These are phyloP conservation scores for Aspergillus mulundensis DNA, from an alignment of 495 filamentous ascomycete species.

Conservation along the genomic window DNA sequence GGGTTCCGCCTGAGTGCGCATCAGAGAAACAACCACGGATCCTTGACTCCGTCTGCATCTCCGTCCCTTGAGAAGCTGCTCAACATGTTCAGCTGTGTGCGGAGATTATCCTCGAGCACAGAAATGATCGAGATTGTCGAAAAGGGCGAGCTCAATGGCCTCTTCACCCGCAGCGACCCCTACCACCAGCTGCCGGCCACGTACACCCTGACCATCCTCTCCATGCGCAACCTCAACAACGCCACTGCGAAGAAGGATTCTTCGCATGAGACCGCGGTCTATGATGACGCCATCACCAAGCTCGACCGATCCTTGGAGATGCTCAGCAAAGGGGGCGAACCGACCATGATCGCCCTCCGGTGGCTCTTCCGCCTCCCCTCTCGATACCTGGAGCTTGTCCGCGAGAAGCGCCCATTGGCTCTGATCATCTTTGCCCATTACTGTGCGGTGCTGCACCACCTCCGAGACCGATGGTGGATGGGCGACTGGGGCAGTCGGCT, in stretches of 20 bases:
- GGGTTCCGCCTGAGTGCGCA: neutral
- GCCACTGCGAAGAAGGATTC: neutral
- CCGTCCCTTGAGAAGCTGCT: neutral
- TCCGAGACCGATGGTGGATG: conserved; percentile 7
- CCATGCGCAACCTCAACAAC: neutral
- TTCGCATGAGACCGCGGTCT: neutral
- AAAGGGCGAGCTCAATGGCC: neutral
- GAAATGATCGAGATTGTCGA: neutral
- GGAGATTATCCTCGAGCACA: neutral
- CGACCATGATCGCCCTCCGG: conserved; percentile 2
- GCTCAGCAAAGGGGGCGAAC: conserved; percentile 3
- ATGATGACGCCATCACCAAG: neutral
- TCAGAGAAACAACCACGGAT: neutral
- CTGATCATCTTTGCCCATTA: conserved; percentile 4
- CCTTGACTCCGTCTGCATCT: neutral
- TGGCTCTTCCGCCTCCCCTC: conserved; percentile 6
- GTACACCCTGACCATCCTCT: neutral
- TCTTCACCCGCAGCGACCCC: neutral
- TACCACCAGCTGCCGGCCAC: conserved; percentile 5
- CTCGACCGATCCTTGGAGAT: neutral
- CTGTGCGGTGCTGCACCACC: conserved; percentile 3
- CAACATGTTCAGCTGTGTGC: neutral
- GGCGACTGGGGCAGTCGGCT: neutral
- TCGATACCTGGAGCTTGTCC: neutral
- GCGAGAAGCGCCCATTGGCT: neutral